Evolutionary conservation across 345 rosid genomes (phyloP), one percentile per base, ranked within the genome.

Genomic region (Firmiana major): DNA sequence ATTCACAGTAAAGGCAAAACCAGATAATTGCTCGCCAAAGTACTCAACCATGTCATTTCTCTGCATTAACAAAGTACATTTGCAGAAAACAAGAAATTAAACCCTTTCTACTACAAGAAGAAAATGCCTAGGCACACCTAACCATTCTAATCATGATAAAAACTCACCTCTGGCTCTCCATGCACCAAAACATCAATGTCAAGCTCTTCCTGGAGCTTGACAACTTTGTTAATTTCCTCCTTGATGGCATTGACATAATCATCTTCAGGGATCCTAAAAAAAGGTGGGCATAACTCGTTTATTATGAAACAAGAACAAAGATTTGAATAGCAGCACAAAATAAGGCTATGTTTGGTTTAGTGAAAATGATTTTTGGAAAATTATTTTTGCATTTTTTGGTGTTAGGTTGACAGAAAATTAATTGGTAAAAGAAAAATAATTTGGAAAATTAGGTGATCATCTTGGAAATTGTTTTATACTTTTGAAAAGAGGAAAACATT

Each of bases 181-280:
- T 92, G 97, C 64, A 92, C 97, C 80, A 92, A 76, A 53, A 92
- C 94, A 86, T 92, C 94, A 75, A 92, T 89, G 73, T 87, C 94
- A 72, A 90, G 89, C 84, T 89, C 97, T 85, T 90, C 97, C 51
- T 92, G 97, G 72, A 92, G 86, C 83, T 88, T 84, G 79, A 92
- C 88, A 79, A 92, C 93, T 55, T 89, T 88, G 72, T 55, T 87
- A 62, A 90, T 87, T 80, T 92, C 94, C 80, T 82, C 89, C 87
- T 89, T 90, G 78, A 92, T 89, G 80, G 91, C 83, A 49, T 80
- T 79, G 38, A 87, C 85, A 68, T 92, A 92, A 19, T 87, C 91
- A 59, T 74, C 71, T 76, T 90, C 93, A n/a, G 93, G 84, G 60
- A 92, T 85, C 86, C 97, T 92, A 79, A 15, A 76, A 85, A 78